A percentile compares a stretch with the other conserved stretches of the same genome.
These are phyloP conservation scores for Neurospora tetraspora DNA, from an alignment of 495 filamentous ascomycete species.

Conservation along the genomic window DNA sequence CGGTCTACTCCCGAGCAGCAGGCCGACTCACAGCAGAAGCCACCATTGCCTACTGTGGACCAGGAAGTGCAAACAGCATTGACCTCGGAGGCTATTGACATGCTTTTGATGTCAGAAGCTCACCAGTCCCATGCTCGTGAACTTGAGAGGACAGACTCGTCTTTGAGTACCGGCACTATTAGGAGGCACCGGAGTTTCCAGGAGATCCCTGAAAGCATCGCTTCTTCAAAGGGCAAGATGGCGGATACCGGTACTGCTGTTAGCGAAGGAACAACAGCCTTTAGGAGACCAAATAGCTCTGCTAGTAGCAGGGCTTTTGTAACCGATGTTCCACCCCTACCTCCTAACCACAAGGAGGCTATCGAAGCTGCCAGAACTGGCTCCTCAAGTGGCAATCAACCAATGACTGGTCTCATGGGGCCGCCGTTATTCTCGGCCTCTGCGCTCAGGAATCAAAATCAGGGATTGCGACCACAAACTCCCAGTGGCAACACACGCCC, in stretches of 20 bases:
- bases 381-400: slow-evolving; percentile 36
- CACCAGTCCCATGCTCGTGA: slow-evolving; percentile 20
- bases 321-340: slow-evolving; percentile 55
- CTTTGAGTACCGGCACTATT: slow-evolving; percentile 21
- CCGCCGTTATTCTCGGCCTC: slow-evolving; percentile 79
- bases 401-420: slow-evolving; percentile 56
- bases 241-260: slow-evolving; percentile 15
- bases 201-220: slow-evolving; percentile 27
- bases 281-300: slow-evolving; percentile 56
- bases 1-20: slow-evolving; percentile 28
- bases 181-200: slow-evolving; percentile 27
- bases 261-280: slow-evolving; percentile 14
- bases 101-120: slow-evolving; percentile 41
- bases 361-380: slow-evolving; percentile 65
- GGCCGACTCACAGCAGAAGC: slow-evolving; percentile 25
- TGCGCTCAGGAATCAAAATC: slow-evolving; percentile 44
- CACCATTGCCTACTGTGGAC: slow-evolving; percentile 39
- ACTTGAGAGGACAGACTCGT: slow-evolving; percentile 12
- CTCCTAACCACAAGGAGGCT: slow-evolving; percentile 68
- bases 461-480: slow-evolving; percentile 56
- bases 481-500: slow-evolving; percentile 39
- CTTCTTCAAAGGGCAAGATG: slow-evolving; percentile 24
- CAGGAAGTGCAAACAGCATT: slow-evolving; percentile 66
- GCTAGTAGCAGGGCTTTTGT: slow-evolving; percentile 42
- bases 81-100: slow-evolving; percentile 62